Conservation (phyloP, 2,329 filamentous ascomycete species). For the Talaromyces albobiverticillius region DNA sequence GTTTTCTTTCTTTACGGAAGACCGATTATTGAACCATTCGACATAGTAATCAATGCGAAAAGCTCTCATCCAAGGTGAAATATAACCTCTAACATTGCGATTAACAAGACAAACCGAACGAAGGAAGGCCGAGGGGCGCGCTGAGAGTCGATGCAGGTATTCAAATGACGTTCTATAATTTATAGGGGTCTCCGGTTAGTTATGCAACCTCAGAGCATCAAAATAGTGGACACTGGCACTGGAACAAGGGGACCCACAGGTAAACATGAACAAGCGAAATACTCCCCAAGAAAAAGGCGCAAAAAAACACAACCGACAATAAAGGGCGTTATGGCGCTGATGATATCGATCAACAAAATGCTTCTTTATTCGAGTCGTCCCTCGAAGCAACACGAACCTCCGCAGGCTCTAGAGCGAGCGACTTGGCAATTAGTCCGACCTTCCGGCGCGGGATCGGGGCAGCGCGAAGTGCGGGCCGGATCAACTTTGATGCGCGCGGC, state of each 20-base stretch:
- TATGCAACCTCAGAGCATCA: neutral
- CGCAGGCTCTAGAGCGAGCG: too few relatives aligned
- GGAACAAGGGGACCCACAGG: slow-evolving; percentile 2
- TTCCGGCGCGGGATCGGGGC: neutral
- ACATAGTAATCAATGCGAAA: slow-evolving; percentile 11
- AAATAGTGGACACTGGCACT: slow-evolving; percentile 8
- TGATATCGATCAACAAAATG: neutral
- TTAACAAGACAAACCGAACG: neutral
- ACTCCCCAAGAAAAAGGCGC: neutral
- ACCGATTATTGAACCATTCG: neutral
- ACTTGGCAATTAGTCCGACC: neutral
- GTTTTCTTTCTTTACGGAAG: neutral
- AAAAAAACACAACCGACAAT: neutral
- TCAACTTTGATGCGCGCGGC: slow-evolving; percentile 7
- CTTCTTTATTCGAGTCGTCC: too few relatives aligned
- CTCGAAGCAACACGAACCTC: too few relatives aligned
- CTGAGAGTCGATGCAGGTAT: neutral
- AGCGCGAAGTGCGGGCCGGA: neutral
- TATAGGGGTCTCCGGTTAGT: slow-evolving; percentile 10
- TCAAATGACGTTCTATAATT: slow-evolving; percentile 9
- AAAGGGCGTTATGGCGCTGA: neutral
- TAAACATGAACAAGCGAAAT: neutral
- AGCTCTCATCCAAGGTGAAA: slow-evolving; percentile 7
- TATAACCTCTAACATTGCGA: slow-evolving; percentile 2
- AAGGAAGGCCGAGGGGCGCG: neutral